These are phyloP conservation scores for Cutaneotrichosporon cyanovorans DNA, from an alignment of 1,284 basidiomycete genomes.

Conservation along the genomic window DNA sequence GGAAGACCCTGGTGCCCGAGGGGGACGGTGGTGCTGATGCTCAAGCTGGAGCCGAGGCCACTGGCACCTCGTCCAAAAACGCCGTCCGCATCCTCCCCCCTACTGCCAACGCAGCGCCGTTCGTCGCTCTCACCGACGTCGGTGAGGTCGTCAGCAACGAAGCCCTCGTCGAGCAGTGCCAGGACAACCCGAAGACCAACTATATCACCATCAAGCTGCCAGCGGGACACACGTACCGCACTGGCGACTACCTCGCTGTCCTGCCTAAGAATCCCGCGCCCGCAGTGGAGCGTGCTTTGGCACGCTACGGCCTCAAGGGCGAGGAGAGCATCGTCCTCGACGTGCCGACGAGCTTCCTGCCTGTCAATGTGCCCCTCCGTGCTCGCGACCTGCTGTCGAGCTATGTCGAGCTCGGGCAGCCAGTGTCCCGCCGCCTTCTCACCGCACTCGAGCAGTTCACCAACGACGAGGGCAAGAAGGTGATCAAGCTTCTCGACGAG, in stretches of 20 bases:
- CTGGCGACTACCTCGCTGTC: conserved; percentile 53
- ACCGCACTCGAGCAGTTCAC: conserved; percentile 12
- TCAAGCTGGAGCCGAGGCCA: not conserved
- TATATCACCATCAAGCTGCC: conserved; percentile 50
- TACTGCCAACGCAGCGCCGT: conserved; percentile 11
- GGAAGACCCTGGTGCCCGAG: conserved; percentile 38
- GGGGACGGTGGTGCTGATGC: not conserved
- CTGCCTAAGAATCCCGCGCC: conserved; percentile 18
- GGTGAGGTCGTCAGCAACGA: conserved; percentile 13
- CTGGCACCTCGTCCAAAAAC: not conserved
- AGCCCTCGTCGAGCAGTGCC: conserved; percentile 11
- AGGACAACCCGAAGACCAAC: conserved; percentile 13
- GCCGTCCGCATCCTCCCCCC: conserved; percentile 1
- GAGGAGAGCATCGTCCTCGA: conserved; percentile 20
- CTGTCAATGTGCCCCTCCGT: conserved; percentile 44
- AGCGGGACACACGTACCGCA: conserved; percentile 45
- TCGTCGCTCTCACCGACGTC: conserved; percentile 11
- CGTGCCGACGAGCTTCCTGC: conserved; percentile 31
- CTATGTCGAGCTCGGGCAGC: conserved; percentile 49
- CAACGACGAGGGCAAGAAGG: conserved; percentile 3
- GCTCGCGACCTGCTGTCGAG: conserved; percentile 46
- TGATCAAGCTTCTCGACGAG: conserved; percentile 9
- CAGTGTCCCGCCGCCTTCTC: conserved; percentile 22
- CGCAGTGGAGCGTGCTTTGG: conserved; percentile 7
- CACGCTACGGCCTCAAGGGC: conserved; percentile 8